A percentile compares a stretch with the other conserved stretches of the same genome.
phyloP scores from a whole-genome alignment of 75 land plant species.

The Pinus tabuliformis region DNA sequence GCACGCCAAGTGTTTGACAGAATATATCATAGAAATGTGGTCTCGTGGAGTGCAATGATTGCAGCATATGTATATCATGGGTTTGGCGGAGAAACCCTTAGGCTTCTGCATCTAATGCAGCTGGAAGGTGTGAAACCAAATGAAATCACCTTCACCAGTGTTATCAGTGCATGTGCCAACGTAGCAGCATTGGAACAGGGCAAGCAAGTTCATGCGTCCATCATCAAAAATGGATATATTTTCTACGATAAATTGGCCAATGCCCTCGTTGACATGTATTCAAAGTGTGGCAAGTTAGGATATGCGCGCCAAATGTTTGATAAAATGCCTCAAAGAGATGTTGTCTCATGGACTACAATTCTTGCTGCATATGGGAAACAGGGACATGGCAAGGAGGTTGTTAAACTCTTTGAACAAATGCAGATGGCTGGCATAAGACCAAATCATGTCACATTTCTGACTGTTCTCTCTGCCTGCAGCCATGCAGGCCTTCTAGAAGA shows the following conservation, averaged over 20 bases:
- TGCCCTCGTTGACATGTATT: constrained; percentile 66
- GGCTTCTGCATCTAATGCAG: constrained; percentile 43
- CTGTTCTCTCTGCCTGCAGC: constrained; percentile 46
- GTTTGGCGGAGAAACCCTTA: constrained; percentile 34
- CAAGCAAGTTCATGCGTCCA: constrained; percentile 35
- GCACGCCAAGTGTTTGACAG: constrained; percentile 25
- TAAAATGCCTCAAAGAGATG: constrained; percentile 28
- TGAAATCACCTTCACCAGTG: neutral
- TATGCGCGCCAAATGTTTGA: constrained; percentile 43
- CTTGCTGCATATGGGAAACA: constrained; percentile 57
- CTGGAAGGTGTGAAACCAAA: constrained; percentile 15
- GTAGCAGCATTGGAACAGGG: constrained; percentile 40
- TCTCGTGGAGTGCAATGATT: constrained; percentile 54
- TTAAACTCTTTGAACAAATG: constrained; percentile 41
- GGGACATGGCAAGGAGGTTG: constrained; percentile 37
- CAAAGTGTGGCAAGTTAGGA: constrained; percentile 53
- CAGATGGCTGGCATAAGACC: constrained; percentile 23
- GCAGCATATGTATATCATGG: constrained; percentile 33
- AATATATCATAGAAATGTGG: constrained; percentile 39
- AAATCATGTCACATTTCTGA: constrained; percentile 47
- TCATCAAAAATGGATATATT: constrained; percentile 32
- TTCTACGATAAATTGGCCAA: constrained; percentile 31
- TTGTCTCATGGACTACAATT: constrained; percentile 70
- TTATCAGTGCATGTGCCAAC: constrained; percentile 22
- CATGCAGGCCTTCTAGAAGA: neutral